Conservation (phyloP, 192 early-diverging fungal species). For the Jimgerdemannia lactiflua region DNA sequence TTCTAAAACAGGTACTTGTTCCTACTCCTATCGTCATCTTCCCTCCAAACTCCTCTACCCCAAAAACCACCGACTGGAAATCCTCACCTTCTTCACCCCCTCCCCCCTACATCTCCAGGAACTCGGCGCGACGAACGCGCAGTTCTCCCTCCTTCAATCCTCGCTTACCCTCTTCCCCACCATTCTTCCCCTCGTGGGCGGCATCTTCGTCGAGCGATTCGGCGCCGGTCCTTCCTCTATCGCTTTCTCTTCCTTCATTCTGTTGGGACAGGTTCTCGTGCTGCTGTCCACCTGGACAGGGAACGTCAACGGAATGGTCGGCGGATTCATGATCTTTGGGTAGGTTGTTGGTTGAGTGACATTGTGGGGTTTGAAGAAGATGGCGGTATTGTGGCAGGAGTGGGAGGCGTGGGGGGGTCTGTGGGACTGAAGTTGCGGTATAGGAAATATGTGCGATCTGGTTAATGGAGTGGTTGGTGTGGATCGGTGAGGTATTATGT, state of each 20-base stretch:
- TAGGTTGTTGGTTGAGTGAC: conserved; percentile 14
- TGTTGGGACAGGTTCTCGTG: conserved; percentile 28
- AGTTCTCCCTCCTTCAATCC: conserved; percentile 40
- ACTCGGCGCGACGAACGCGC: conserved; percentile 38
- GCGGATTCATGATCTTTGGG: conserved; percentile 41
- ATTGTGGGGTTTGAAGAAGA: neutral
- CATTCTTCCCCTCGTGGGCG: conserved; percentile 38
- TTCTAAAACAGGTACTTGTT: neutral
- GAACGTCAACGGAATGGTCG: conserved; percentile 35
- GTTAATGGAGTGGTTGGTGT: too few species aligned
- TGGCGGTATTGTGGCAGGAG: neutral
- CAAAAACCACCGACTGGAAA: neutral
- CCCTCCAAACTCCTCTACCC: neutral
- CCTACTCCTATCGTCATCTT: too few species aligned
- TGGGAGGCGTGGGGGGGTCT: neutral
- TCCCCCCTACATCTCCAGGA: conserved; percentile 15
- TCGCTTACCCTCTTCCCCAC: conserved; percentile 41
- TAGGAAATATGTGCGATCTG: too few species aligned
- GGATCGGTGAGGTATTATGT: too few species aligned
- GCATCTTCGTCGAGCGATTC: conserved; percentile 36
- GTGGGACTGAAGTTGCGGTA: too few species aligned
- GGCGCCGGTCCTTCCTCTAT: conserved; percentile 43
- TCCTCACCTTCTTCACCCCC: neutral
- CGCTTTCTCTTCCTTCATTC: conserved; percentile 35
- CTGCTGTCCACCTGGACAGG: conserved; percentile 33